Evolutionary conservation across 2,329 filamentous ascomycete genomes (phyloP).

Genomic region (Microsporum audouinii): DNA sequence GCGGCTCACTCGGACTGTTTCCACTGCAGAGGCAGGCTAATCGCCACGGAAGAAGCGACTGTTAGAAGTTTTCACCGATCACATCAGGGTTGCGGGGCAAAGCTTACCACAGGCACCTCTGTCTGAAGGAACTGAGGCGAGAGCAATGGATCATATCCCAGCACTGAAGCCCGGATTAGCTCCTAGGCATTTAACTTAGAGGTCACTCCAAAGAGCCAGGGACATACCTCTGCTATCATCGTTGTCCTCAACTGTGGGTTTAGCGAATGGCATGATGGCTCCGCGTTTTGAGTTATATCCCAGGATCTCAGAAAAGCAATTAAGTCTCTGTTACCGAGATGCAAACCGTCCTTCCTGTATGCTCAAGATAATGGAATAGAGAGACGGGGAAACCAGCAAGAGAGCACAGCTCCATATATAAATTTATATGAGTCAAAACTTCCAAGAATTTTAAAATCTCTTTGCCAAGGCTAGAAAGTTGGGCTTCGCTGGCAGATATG

Average conservation of each 20-base stretch:
- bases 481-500: not conserved
- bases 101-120: constrained; percentile 60
- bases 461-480: not conserved
- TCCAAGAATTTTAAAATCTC: not conserved
- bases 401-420: not conserved
- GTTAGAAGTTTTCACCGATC: constrained; percentile 7
- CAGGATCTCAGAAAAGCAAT: not conserved
- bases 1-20: constrained; percentile 34
- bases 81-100: constrained; percentile 35
- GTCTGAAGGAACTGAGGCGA: constrained; percentile 74
- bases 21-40: constrained; percentile 30
- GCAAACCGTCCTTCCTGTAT: not conserved
- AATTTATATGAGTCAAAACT: not conserved
- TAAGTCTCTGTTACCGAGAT: not conserved
- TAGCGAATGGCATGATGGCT: constrained; percentile 32
- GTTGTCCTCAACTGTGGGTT: constrained; percentile 28
- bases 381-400: not conserved
- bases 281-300: not conserved
- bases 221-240: constrained; percentile 37
- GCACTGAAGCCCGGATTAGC: constrained; percentile 45
- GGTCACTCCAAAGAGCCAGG: constrained; percentile 10
- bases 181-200: not conserved
- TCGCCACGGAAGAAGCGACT: not conserved
- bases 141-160: constrained; percentile 89
- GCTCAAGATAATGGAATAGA: not conserved